Percentiles rank a stretch among this genome's conserved stretches.
These are phyloP conservation scores for Aspergillus carbonarius DNA, from an alignment of 2,329 filamentous ascomycete species.

Conservation along the genomic window DNA sequence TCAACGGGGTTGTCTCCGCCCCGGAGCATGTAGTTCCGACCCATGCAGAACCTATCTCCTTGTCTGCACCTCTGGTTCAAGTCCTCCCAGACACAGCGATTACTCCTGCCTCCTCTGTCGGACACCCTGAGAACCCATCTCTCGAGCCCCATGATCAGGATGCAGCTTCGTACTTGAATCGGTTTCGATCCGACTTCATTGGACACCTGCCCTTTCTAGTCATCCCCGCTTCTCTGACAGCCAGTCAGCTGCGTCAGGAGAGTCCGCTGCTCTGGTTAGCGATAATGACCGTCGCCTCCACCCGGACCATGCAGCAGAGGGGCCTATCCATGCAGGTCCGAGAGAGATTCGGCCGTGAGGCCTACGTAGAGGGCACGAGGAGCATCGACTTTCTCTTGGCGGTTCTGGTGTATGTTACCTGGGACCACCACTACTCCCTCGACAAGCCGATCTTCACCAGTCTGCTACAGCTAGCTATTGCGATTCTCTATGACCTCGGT, in stretches of 20 bases:
- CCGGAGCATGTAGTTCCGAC: not conserved
- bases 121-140: not conserved
- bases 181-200: not conserved
- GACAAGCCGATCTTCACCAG: not conserved
- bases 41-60: not conserved
- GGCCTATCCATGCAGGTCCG: not conserved
- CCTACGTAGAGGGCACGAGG: not conserved
- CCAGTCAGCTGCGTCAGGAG: not conserved
- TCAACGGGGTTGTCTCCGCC: not conserved
- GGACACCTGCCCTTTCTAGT: not conserved
- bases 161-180: not conserved
- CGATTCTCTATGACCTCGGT: slow-evolving; percentile 2
- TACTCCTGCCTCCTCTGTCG: not conserved
- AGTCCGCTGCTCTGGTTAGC: slow-evolving; percentile 1
- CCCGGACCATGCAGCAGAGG: not conserved
- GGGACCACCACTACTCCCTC: not conserved
- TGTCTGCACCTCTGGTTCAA: not conserved
- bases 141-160: not conserved
- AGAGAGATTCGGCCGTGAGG: not conserved
- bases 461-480: slow-evolving; percentile 1
- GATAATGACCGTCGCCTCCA: slow-evolving; percentile 3
- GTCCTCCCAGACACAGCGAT: not conserved
- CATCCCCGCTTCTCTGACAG: not conserved
- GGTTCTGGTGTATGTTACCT: not conserved
- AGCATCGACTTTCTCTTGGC: slow-evolving; percentile 4